Evolutionary conservation across 2,329 filamentous ascomycete species (phyloP), one percentile per base, ranked within the genome.

Genomic region (Fusarium agapanthi): DNA sequence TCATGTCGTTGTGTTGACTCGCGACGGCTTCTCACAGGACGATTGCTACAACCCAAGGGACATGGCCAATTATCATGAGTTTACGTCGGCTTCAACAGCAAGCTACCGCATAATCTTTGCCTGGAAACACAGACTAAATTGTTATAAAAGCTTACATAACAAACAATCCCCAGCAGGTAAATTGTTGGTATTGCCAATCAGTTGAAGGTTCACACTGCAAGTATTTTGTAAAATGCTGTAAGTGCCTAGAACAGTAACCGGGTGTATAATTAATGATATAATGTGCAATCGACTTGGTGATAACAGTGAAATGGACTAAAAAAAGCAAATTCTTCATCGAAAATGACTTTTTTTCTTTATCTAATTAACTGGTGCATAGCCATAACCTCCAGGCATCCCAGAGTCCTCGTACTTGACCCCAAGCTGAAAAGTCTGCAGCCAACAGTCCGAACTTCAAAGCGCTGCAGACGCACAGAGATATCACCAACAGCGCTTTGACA

Each of bases 1-100:
- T 56, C 57, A 56, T 51, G 47, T 63, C 48, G 48, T 38, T 63
- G 38, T 26, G 18, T 63, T 57, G 48, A 56, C 48, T 67, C 34
- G 61, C 43, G 51, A 30, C 48, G 51, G 24, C 43, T 51, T n/a
- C 30, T n/a, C 11, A 48, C 54, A 45, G 37, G 18, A 40, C 18
- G n/a, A 18, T 38, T 37, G 12, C 32, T 26, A 56, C 22, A 28
- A 10, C 22, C 7, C 7, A 22, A 12, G 11, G 15, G 11, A 26
- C 7, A 30, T 8, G 9, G 12, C 35, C 26, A 32, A 24, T 43
- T 18, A 40, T n/a, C 4, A 1, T n/a, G 15, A 18, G 10, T 1
- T 40, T 1, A 18, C 8, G 4, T n/a, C 35, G 7, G 26, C 34
- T 54, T 30, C 22, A 18, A 4, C 20, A 28, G 50, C 20, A 40